Conservation (phyloP, 2,329 filamentous ascomycete species). For the Epichloe gansuensis region DNA sequence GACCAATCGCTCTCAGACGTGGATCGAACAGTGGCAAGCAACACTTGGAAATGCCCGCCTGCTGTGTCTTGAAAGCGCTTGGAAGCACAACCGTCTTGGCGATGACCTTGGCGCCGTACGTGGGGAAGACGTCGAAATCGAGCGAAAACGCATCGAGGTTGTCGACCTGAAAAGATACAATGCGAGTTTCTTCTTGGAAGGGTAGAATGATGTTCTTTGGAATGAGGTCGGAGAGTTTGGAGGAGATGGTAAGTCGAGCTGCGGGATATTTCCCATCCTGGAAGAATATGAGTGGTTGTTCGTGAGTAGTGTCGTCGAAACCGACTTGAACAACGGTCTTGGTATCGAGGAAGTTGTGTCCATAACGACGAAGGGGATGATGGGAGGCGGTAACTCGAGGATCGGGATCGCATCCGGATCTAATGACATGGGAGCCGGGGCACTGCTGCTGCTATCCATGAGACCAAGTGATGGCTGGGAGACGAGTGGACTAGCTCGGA, state of each 20-base stretch:
- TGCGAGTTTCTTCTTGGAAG: slow-evolving; percentile 88
- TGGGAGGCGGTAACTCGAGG: slow-evolving; percentile 84
- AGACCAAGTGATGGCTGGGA: slow-evolving; percentile 31
- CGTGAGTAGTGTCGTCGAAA: slow-evolving; percentile 63
- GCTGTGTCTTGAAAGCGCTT: slow-evolving; percentile 65
- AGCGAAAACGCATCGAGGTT: slow-evolving; percentile 85
- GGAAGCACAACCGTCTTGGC: slow-evolving; percentile 89
- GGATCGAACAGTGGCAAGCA: slow-evolving; percentile 89
- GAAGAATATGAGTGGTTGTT: slow-evolving; percentile 83
- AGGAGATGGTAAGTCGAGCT: slow-evolving; percentile 87
- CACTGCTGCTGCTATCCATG: slow-evolving; percentile 35
- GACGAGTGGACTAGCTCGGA: slow-evolving; percentile 30
- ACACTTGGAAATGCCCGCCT: slow-evolving; percentile 59
- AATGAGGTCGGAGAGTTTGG: slow-evolving; percentile 89
- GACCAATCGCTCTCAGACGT: slow-evolving; percentile 78
- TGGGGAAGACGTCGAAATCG: slow-evolving; percentile 95
- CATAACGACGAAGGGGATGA: slow-evolving; percentile 87
- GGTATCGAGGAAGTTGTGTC: slow-evolving; percentile 95
- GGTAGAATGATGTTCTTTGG: slow-evolving; percentile 92
- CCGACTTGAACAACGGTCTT: slow-evolving; percentile 92
- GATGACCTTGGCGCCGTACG: slow-evolving; percentile 94
- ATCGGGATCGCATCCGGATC: slow-evolving; percentile 85
- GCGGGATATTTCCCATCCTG: slow-evolving; percentile 95
- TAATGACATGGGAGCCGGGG: slow-evolving; percentile 49
- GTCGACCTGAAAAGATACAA: slow-evolving; percentile 93